Evolutionary conservation across 768 basidiomycete genomes (phyloP).

Genomic region (Suillus decipiens): DNA sequence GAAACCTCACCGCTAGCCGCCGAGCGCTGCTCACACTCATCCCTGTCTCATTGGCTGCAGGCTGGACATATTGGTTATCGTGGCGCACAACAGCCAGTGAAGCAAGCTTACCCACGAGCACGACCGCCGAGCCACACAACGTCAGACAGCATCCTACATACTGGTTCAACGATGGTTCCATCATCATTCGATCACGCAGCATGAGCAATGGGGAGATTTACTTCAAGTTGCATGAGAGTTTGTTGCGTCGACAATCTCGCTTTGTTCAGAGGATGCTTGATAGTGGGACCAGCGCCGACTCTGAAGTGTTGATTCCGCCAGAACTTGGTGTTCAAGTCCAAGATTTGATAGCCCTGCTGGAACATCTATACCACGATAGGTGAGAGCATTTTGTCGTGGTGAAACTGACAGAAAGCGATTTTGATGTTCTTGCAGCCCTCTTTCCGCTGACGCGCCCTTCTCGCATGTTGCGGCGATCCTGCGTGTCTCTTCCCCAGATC

Average conservation of each 20-base stretch:
- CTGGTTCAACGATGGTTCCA: conserved; percentile 70
- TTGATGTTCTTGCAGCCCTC: conserved; percentile 39
- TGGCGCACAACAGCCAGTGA: conserved; percentile 5
- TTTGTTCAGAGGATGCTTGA: conserved; percentile 18
- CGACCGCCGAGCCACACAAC: conserved; percentile 1
- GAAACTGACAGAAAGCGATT: not conserved
- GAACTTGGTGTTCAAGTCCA: conserved; percentile 38
- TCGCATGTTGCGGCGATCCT: conserved; percentile 53
- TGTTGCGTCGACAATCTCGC: conserved; percentile 55
- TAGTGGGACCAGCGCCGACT: conserved; percentile 6
- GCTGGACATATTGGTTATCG: conserved; percentile 14
- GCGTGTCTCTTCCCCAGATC: conserved; percentile 54
- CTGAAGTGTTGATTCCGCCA: conserved; percentile 34
- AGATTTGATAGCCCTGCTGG: conserved; percentile 60
- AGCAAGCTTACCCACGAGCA: not conserved
- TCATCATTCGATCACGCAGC: conserved; percentile 47
- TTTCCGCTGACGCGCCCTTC: conserved; percentile 46
- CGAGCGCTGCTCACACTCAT: conserved; percentile 14
- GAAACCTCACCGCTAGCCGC: conserved; percentile 5
- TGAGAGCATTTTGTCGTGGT: conserved; percentile 39
- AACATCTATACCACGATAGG: conserved; percentile 69
- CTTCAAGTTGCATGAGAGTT: conserved; percentile 59
- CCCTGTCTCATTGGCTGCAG: conserved; percentile 12
- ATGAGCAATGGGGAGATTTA: conserved; percentile 24
- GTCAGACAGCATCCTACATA: conserved; percentile 45